Base-by-base conservation (phyloP, 495 filamentous ascomycete species). In the Annulohypoxylon nitens region DNA sequence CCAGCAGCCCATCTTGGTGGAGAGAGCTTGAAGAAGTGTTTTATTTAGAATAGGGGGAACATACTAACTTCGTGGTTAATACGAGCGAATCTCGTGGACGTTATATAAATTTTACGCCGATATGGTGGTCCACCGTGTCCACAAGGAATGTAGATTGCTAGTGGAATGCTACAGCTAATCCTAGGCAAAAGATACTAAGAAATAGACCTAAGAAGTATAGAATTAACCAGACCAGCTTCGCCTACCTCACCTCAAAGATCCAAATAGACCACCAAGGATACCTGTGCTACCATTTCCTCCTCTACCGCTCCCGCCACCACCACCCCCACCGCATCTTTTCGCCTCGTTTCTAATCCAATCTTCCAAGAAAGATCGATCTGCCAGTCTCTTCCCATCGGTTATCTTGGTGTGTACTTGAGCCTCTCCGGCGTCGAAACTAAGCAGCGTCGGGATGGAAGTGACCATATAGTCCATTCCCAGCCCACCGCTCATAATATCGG, bases 21-120 rank as follows among this genome's bases (percentile, higher is more conserved):
- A 90, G 86, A 80, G 82, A 80, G 0, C 69, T 93, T 59, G 89
- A 93, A 70, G 91, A 93, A 75, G 91, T 93, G 7, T 93, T 93
- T 76, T 90, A 90, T 76, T 26, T 66, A 37, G 69, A 41, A 47
- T 71, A 66, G 41, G 37, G 11, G 36, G 10, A 61, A 2, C 12
- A 26, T 20, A 43, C 2, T 10, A 18, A 20, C 25, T 0, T 37
- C 14, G n/a, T 51, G 11, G 14, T 33, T 14, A 36, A 26, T 36
- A 10, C 30, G 1, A n/a, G 34, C 23, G n/a, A 23, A n/a, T 39
- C 20, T 57, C 5, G 26, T 58, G 48, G 36, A 43, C n/a, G 43
- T 45, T 26, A 36, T 36, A 34, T 33, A 26, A 7, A 39, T 39
- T 39, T 39, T 16, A 16, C 25, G 3, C 14, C 43, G 3, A 47